These are phyloP conservation scores for Fusarium haematococcum DNA, from an alignment of 2,329 filamentous ascomycete genomes.

Conservation along the genomic window DNA sequence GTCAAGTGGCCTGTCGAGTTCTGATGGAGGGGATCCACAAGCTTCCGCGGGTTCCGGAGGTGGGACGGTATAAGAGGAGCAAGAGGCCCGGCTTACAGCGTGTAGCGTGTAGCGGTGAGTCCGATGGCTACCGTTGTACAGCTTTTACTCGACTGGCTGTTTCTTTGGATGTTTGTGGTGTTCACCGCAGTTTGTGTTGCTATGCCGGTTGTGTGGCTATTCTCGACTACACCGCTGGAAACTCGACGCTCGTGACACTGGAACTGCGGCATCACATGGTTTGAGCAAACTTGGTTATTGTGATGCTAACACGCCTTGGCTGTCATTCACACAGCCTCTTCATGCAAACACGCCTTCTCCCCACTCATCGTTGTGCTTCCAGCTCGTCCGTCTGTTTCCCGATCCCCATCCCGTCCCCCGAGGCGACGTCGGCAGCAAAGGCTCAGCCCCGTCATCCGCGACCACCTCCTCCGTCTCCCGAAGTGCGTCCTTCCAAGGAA, in stretches of 20 bases:
- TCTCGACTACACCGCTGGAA: not conserved
- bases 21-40: conserved; percentile 37
- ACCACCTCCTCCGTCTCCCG: not conserved
- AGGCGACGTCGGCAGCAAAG: not conserved
- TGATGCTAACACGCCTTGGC: not conserved
- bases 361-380: not conserved
- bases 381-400: not conserved
- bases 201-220: not conserved
- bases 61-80: not conserved
- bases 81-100: not conserved
- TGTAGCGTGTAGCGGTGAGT: not conserved
- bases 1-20: conserved; percentile 17
- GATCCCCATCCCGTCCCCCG: not conserved
- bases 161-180: not conserved
- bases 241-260: not conserved
- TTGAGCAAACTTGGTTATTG: not conserved
- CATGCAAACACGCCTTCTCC: not conserved
- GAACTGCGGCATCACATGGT: not conserved
- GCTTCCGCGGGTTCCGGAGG: conserved; percentile 37
- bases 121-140: not conserved
- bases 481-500: conserved; percentile 7
- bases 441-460: not conserved
- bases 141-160: not conserved
- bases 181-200: not conserved
- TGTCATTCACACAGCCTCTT: not conserved